A percentile compares a stretch with the other conserved stretches of the same genome.
These are phyloP conservation scores for Picochlorum sp. DNA, from an alignment of 139 green algal genomes.

Conservation along the genomic window DNA sequence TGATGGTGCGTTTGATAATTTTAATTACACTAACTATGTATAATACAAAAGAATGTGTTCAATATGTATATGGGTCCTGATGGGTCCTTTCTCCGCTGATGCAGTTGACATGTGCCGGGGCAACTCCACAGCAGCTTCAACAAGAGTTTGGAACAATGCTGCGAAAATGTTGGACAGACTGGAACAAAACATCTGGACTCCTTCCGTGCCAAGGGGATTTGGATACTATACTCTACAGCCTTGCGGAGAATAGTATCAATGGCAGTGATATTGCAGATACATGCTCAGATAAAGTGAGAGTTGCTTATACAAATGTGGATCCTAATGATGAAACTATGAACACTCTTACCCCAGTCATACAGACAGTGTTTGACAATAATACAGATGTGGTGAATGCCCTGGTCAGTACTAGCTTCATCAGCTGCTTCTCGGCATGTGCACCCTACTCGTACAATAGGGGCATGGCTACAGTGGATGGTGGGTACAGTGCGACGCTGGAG, in stretches of 20 bases:
- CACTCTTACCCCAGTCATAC: not conserved
- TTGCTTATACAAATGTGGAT: not conserved
- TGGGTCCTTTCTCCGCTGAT: too few relatives aligned
- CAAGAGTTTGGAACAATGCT: not conserved
- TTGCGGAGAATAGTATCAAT: not conserved
- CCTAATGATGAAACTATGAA: not conserved
- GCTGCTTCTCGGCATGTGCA: not conserved
- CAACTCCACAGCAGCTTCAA: not conserved
- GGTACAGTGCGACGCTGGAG: not conserved
- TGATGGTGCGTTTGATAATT: too few relatives aligned
- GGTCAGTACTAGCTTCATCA: not conserved
- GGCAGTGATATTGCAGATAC: not conserved
- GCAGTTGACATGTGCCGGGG: not conserved
- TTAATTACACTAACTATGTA: too few relatives aligned
- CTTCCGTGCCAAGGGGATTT: not conserved
- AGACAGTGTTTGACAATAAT: not conserved
- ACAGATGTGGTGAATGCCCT: not conserved
- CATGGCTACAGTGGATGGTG: not conserved
- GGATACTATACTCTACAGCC: not conserved
- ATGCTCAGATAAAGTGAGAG: not conserved
- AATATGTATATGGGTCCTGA: too few relatives aligned
- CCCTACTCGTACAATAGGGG: not conserved
- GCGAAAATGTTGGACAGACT: not conserved
- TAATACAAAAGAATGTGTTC: too few relatives aligned
- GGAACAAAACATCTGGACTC: not conserved